Evolutionary conservation across 305 asterid genomes (phyloP).

Genomic region (Fraxinus xanthoxyloides): DNA sequence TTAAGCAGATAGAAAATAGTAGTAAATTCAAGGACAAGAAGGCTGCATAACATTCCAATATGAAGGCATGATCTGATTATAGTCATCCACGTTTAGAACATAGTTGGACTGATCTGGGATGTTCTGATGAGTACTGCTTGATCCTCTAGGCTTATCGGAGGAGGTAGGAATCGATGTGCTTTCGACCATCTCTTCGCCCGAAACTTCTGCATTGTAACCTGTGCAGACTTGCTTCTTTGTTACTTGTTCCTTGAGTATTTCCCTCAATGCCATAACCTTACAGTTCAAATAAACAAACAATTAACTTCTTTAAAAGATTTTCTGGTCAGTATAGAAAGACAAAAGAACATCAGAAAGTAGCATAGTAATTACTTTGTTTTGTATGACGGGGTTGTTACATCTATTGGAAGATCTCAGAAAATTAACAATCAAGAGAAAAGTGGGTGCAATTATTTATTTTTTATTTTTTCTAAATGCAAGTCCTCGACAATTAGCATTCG

Average conservation of each 20-base stretch:
- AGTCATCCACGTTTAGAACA: slow-evolving; percentile 30
- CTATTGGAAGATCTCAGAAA: background rate
- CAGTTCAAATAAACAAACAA: background rate
- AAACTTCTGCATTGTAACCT: slow-evolving; percentile 24
- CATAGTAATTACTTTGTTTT: background rate
- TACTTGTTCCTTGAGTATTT: slow-evolving; percentile 27
- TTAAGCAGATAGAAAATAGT: background rate
- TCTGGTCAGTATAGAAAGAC: background rate
- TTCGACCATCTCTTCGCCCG: slow-evolving; percentile 16
- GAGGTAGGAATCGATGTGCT: slow-evolving; percentile 26
- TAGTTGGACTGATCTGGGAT: slow-evolving; percentile 21
- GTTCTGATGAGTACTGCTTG: slow-evolving; percentile 1
- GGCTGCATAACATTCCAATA: slow-evolving; percentile 27
- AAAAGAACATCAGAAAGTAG: background rate
- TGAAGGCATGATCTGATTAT: slow-evolving; percentile 17
- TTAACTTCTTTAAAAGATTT: background rate
- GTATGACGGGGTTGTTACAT: background rate
- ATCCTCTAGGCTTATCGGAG: slow-evolving; percentile 1
- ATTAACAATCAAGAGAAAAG: background rate
- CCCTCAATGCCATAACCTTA: slow-evolving; percentile 35
- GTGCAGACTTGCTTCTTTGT: slow-evolving; percentile 24
- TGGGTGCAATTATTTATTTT: background rate
- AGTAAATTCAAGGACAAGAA: background rate
- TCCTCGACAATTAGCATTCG: background rate
- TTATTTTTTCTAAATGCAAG: background rate